Base-by-base conservation (phyloP, 23 red algal genomes). In the Gracilariopsis chorda region DNA sequence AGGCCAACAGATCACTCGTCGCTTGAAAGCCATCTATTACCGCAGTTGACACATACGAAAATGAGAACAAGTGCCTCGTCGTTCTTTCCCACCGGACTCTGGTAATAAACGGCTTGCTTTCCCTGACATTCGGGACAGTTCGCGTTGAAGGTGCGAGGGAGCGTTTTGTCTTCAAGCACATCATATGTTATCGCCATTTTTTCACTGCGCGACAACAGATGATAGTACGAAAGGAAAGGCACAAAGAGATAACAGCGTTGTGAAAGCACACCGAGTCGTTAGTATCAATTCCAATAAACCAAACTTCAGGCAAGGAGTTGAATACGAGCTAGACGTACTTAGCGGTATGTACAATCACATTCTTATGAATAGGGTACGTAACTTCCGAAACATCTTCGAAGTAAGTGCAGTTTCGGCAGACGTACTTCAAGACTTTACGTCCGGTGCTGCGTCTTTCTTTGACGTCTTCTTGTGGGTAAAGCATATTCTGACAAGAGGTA, bases 21-120 rank as follows among this genome's bases (percentile, higher is more conserved):
- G 67, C 90, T 93, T 28, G 96, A 95, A 37, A 95, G 82, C 96
- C 96, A 98, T 84, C 51, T 37, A 28, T 93, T 69, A 20, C 83
- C 61, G 70, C 96, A 98, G 47, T 57, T 67, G 1, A 87, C 84
- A 59, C 96, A 98, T 16, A 95, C 88, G 47, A 95, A 98, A 25
- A 92, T 79, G 28, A 98, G 77, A 14, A 98, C 96, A 6, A 98
- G 89, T n/a, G 93, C 93, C 20, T 92, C 90, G 69, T 98, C 96
- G 42, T 95, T 98, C 37, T 92, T 91, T 13, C 92, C 96, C n/a
- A 95, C 88, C 0, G 96, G 96, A 74, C 87, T 90, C 75, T 95
- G 93, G 78, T 93, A 98, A 58, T 98, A 98, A 37, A 98, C 96
- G 35, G 96, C 96, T 78, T 98, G 92, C 44, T 79, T 91, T 48